Evolutionary conservation across 208 protist genomes (phyloP).

Genomic region (Polymyxa betae): DNA sequence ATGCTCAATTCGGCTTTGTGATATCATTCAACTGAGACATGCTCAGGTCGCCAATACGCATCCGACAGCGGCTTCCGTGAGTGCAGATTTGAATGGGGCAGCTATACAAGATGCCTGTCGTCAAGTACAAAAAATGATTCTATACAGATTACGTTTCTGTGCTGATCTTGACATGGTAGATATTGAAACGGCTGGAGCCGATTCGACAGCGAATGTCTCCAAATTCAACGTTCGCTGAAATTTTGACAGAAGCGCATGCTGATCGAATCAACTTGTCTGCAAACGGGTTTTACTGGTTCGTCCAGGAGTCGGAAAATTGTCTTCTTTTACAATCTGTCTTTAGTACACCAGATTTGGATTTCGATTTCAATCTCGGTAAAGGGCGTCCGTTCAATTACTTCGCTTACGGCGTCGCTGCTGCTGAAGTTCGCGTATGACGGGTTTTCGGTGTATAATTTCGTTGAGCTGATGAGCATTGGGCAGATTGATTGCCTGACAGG

Average conservation of each 20-base stretch:
- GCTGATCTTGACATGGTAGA: slow-evolving; percentile 18
- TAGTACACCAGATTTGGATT: slow-evolving; percentile 55
- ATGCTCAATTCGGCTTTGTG: background rate
- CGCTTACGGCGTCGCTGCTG: slow-evolving; percentile 69
- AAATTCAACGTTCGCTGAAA: slow-evolving; percentile 24
- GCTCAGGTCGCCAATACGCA: slow-evolving; percentile 69
- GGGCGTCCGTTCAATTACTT: slow-evolving; percentile 77
- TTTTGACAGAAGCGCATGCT: slow-evolving; percentile 68
- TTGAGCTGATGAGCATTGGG: background rate
- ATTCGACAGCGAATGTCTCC: slow-evolving; percentile 34
- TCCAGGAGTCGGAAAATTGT: slow-evolving; percentile 23
- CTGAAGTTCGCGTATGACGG: slow-evolving; percentile 67
- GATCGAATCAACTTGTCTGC: slow-evolving; percentile 72
- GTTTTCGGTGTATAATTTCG: background rate
- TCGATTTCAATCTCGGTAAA: slow-evolving; percentile 63
- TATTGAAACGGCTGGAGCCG: slow-evolving; percentile 66
- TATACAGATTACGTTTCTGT: background rate
- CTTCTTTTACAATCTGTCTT: slow-evolving; percentile 37
- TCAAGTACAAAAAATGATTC: slow-evolving; percentile 53
- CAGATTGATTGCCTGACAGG: slow-evolving; percentile 70
- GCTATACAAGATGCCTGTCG: slow-evolving; percentile 78
- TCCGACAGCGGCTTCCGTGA: slow-evolving; percentile 75
- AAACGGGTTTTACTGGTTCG: slow-evolving; percentile 72
- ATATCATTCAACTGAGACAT: background rate
- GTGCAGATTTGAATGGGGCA: slow-evolving; percentile 80